Evolutionary conservation across 805 yeast species (phyloP).

Genomic region (Saccharomycopsis fermentans): DNA sequence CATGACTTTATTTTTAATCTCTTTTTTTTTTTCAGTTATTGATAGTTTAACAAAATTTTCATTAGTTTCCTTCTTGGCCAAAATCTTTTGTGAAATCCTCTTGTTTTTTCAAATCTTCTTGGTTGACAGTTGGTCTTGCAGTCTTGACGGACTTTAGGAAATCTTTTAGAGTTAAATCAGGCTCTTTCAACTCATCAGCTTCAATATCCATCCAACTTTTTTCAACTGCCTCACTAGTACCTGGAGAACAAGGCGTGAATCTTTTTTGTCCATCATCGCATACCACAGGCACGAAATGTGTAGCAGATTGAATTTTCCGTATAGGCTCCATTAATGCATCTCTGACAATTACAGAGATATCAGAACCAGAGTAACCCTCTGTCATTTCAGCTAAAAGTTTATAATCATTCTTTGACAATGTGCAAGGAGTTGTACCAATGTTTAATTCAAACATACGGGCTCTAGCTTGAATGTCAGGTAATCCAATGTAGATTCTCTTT

Average conservation of each 20-base stretch:
- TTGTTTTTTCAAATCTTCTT: slow-evolving; percentile 70
- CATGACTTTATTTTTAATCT: neutral
- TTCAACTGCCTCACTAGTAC: slow-evolving; percentile 78
- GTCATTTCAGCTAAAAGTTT: slow-evolving; percentile 82
- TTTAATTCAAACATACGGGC: slow-evolving; percentile 89
- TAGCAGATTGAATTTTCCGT: slow-evolving; percentile 88
- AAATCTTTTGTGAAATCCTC: slow-evolving; percentile 86
- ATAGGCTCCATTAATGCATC: slow-evolving; percentile 98
- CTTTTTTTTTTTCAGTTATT: neutral
- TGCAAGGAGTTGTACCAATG: slow-evolving; percentile 83
- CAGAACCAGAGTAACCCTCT: slow-evolving; percentile 96
- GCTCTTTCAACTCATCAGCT: slow-evolving; percentile 83
- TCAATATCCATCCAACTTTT: slow-evolving; percentile 90
- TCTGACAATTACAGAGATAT: slow-evolving; percentile 89
- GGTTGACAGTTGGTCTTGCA: slow-evolving; percentile 92
- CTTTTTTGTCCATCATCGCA: slow-evolving; percentile 32
- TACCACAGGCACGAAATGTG: slow-evolving; percentile 70
- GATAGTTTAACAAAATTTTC: neutral
- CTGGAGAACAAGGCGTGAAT: slow-evolving; percentile 93
- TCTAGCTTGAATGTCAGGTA: slow-evolving; percentile 91
- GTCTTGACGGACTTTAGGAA: slow-evolving; percentile 85
- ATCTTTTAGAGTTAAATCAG: slow-evolving; percentile 81
- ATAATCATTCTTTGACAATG: slow-evolving; percentile 61
- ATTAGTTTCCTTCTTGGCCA: slow-evolving; percentile 89
- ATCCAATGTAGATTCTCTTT: slow-evolving; percentile 84